Percentiles rank a stretch among this genome's conserved stretches.
phyloP scores from a whole-genome alignment of 2,329 filamentous ascomycete genomes.

The Aspergillus fijiensis region DNA sequence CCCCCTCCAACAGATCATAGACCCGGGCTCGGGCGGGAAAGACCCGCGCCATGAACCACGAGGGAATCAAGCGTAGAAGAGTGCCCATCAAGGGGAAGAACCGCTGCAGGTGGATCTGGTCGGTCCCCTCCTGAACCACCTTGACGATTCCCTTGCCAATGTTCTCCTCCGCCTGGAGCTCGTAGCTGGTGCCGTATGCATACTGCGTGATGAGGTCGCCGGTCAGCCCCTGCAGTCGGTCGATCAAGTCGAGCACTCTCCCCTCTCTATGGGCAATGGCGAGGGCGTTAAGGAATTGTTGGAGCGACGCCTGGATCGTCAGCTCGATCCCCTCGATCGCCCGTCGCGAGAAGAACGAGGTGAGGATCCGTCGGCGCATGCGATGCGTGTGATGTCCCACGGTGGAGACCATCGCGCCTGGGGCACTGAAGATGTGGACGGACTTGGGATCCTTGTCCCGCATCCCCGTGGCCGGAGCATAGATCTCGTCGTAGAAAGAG shows the following conservation, averaged over 20 bases:
- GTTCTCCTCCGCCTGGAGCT: neutral
- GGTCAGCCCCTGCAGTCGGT: conserved; percentile 6
- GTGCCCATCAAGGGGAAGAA: neutral
- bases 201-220: conserved; percentile 11
- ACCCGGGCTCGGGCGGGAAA: neutral
- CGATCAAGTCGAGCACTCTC: conserved; percentile 22
- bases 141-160: neutral
- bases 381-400: conserved; percentile 41
- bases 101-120: neutral
- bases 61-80: neutral
- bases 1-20: neutral
- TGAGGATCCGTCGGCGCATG: neutral
- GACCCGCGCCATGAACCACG: neutral
- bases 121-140: neutral
- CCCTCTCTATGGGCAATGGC: too few relatives aligned
- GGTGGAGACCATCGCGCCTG: conserved; percentile 30
- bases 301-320: neutral
- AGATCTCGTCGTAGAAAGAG: conserved; percentile 34
- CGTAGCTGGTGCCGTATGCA: conserved; percentile 2
- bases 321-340: neutral
- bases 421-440: conserved; percentile 16
- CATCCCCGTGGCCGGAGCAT: conserved; percentile 18
- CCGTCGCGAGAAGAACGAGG: neutral
- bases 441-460: conserved; percentile 23
- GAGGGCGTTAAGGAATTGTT: neutral